Evolutionary conservation across 192 early-diverging fungal species (phyloP).

Genomic region (Coemansia sp.): DNA sequence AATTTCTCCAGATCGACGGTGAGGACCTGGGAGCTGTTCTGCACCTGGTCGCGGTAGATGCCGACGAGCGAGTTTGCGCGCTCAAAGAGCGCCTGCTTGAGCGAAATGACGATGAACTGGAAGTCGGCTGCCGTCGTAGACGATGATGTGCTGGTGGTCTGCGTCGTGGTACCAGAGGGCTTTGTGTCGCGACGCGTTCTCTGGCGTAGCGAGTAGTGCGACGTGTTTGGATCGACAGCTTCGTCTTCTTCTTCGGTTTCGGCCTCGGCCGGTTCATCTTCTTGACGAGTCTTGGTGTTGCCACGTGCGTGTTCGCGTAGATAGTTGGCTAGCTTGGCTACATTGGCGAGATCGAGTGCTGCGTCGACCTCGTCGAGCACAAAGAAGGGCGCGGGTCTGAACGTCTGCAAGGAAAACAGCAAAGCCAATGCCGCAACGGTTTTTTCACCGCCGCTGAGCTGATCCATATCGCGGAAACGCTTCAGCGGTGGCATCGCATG

Average conservation of each 20-base stretch:
- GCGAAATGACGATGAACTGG: conserved; percentile 98
- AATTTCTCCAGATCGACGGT: conserved; percentile 64
- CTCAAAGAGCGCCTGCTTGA: conserved; percentile 94
- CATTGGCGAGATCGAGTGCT: conserved; percentile 95
- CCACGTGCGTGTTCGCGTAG: conserved; percentile 64
- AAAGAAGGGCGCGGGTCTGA: conserved; percentile 97
- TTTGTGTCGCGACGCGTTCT: conserved; percentile 24
- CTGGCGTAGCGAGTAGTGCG: conserved; percentile 38
- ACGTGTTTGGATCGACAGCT: conserved; percentile 2
- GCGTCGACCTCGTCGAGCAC: conserved; percentile 99
- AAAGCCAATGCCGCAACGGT: conserved; percentile 95
- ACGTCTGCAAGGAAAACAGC: conserved; percentile 95
- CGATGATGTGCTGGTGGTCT: conserved; percentile 1
- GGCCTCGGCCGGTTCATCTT: conserved; percentile 3
- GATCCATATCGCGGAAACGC: conserved; percentile 99
- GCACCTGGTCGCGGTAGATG: conserved; percentile 88
- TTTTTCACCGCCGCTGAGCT: conserved; percentile 98
- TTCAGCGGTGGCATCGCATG: conserved; percentile 99
- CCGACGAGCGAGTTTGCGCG: conserved; percentile 90
- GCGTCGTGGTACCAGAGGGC: conserved; percentile 1
- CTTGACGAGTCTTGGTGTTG: conserved; percentile 1
- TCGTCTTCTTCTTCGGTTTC: conserved; percentile 10
- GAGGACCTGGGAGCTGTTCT: conserved; percentile 77
- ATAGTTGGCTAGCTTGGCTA: conserved; percentile 87
- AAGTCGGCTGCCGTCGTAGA: conserved; percentile 47